Conservation (phyloP, 1,284 basidiomycete genomes). For the Boletellus dicymbophilus region DNA sequence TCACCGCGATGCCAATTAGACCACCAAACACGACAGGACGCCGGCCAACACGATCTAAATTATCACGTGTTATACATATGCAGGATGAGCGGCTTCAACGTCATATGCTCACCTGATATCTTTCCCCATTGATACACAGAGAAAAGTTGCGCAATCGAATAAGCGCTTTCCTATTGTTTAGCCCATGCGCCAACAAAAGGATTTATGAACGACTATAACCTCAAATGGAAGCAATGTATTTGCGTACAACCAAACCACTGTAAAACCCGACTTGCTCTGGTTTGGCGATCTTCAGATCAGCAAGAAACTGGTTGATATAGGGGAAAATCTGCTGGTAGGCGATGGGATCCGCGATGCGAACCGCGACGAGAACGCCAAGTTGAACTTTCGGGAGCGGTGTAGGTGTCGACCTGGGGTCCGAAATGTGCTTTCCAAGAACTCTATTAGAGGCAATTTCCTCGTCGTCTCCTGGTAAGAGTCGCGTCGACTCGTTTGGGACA, state of each 20-base stretch:
- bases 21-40: constrained; percentile 59
- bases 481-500: constrained; percentile 8
- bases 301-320: constrained; percentile 66
- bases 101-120: constrained; percentile 45
- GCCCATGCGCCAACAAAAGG: too few species aligned
- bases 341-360: constrained; percentile 60
- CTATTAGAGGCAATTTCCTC: constrained; percentile 3
- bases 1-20: constrained; percentile 52
- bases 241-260: constrained; percentile 57
- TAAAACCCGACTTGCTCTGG: constrained; percentile 63
- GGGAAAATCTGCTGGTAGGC: constrained; percentile 59
- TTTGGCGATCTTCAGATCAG: constrained; percentile 53
- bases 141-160: constrained; percentile 58
- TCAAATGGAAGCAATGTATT: background rate
- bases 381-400: constrained; percentile 20
- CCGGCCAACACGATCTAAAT: constrained; percentile 58
- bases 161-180: constrained; percentile 52
- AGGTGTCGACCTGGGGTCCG: background rate
- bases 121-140: constrained; percentile 65
- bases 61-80: background rate
- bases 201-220: too few species aligned
- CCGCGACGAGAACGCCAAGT: constrained; percentile 21
- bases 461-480: constrained; percentile 6
- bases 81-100: background rate
- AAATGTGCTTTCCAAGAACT: background rate